phyloP scores from a whole-genome alignment of 169 alveolate genomes.

The Fabrea salina region DNA sequence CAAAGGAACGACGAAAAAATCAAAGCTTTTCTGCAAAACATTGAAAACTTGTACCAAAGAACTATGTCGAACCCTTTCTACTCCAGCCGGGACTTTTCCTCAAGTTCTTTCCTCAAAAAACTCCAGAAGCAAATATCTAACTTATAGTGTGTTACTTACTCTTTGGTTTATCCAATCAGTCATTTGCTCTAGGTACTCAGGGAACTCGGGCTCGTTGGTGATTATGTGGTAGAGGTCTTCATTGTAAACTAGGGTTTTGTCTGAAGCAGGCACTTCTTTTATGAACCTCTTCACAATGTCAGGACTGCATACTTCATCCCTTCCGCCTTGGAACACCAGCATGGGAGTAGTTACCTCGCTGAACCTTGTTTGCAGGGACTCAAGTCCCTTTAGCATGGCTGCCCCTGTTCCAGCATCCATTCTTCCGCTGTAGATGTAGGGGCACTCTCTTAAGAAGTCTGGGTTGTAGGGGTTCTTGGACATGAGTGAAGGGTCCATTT shows the following conservation, averaged over 20 bases:
- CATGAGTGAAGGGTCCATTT: not conserved
- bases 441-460: not conserved
- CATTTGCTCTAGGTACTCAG: not conserved
- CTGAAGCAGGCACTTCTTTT: not conserved
- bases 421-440: not conserved
- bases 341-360: not conserved
- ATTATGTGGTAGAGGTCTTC: not conserved
- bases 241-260: not conserved
- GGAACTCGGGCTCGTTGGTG: constrained; percentile 6
- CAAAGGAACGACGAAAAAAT: constrained; percentile 20
- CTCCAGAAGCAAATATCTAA: constrained; percentile 12
- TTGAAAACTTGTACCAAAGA: not conserved
- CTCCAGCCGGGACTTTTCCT: not conserved
- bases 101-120: not conserved
- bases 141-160: too few relatives aligned
- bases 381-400: not conserved
- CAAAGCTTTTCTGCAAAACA: not conserved
- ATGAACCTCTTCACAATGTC: not conserved
- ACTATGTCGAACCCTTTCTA: constrained; percentile 24
- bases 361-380: not conserved
- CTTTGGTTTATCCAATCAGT: constrained; percentile 1
- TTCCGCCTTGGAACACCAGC: constrained; percentile 10
- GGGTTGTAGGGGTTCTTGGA: not conserved
- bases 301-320: not conserved
- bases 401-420: not conserved